These are phyloP conservation scores for Globisporangium alternatum DNA, from an alignment of 352 stramenopile genomes.

Conservation along the genomic window DNA sequence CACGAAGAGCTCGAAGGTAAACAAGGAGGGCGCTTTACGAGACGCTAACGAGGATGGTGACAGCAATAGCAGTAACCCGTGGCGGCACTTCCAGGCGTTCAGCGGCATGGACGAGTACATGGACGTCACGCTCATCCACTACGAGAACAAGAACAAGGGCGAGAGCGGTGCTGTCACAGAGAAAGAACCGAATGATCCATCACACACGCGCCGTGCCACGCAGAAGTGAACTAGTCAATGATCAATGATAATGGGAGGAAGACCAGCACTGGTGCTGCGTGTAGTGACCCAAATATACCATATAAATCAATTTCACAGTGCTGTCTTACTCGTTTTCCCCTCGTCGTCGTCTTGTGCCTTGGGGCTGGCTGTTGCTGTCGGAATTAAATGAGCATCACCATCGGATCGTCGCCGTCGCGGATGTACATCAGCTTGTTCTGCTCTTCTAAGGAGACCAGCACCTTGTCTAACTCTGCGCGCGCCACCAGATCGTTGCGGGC, in stretches of 20 bases:
- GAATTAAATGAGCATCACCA: constrained; percentile 85
- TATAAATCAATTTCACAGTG: constrained; percentile 19
- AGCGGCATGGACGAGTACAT: constrained; percentile 69
- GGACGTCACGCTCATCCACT: constrained; percentile 61
- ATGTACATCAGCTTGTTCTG: constrained; percentile 92
- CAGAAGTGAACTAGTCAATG: neutral
- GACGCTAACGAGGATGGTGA: neutral
- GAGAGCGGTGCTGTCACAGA: neutral
- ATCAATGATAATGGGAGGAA: neutral
- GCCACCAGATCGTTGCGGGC: constrained; percentile 31
- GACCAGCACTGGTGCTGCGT: neutral
- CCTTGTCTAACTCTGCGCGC: constrained; percentile 56
- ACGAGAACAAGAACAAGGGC: constrained; percentile 33
- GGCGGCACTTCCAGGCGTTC: constrained; percentile 66
- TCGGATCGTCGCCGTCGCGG: constrained; percentile 70
- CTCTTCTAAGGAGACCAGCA: constrained; percentile 74
- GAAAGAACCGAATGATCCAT: neutral
- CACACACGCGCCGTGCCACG: neutral
- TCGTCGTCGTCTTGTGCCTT: neutral
- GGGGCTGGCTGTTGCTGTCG: neutral
- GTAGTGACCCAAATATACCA: constrained; percentile 15
- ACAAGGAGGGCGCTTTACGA: neutral
- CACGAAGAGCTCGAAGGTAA: neutral
- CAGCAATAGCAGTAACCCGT: constrained; percentile 23
- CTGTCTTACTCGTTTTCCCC: constrained; percentile 3